Evolutionary conservation across 306 rosid genomes (phyloP), one percentile per base, ranked within the genome.

Genomic region (Cajanus cajan): DNA sequence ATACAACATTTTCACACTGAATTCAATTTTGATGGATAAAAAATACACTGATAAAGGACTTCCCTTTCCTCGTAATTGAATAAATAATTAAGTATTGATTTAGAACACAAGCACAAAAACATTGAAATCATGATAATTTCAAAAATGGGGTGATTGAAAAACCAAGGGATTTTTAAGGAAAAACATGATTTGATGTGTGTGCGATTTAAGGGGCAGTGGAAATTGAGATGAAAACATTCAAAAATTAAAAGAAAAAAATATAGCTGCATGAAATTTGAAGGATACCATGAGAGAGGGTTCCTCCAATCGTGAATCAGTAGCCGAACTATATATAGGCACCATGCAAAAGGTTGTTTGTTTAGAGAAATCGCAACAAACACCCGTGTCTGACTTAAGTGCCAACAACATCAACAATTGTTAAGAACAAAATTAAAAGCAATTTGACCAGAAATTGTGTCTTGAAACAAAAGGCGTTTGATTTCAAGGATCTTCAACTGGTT

Each of bases 341-440:
- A 18, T 86, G 89, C 96, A 93, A 93, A 93, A 87, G 98, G 98
- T 88, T 2, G 82, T 34, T 85, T 86, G 94, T 83, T 80, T 80
- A 14, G 47, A 31, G 12, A 77, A 58, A 0, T 21, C 14, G 52
- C 58, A 88, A 85, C 98, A 91, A 91, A 80, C 94, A 88, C 98
- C 96, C 96, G 98, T 90, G 96, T 90, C 96, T 93, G 98, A 89
- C 92, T 86, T 63, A 0, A 84, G 84, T 91, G 97, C 97, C 94
- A 57, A 69, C 0, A 50, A 62, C 1, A 52, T 52, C 1, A 34
- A 16, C 0, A 33, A 64, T 1, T 28, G 31, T 18, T 24, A 33
- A 11, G 0, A 3, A 8, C 2, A 25, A 41, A 19, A 33, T 0
- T 2, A 4, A 1, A 2, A 44, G 8, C 8, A 54, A 61, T 70